Conservation (phyloP, 345 rosid genomes). For the Lenwebbia sp. region DNA sequence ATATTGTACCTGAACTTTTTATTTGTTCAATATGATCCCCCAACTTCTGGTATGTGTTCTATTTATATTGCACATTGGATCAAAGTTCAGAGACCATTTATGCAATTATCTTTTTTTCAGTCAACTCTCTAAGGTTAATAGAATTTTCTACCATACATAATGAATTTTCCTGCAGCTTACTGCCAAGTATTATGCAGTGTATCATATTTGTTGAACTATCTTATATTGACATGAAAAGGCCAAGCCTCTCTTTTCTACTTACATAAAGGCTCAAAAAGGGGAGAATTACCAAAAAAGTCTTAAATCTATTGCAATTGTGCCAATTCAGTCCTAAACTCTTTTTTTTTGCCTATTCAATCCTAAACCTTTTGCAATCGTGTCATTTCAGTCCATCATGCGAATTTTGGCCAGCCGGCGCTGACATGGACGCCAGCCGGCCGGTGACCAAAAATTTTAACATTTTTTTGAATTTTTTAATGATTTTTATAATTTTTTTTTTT, state of each 20-base stretch:
- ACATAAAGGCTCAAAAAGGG: neutral
- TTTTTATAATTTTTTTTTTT: too few species aligned
- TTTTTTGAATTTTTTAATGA: too few species aligned
- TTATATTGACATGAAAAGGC: neutral
- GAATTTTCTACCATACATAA: neutral
- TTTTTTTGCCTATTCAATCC: too few species aligned
- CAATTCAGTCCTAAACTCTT: too few species aligned
- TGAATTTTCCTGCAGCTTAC: neutral
- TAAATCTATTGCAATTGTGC: too few species aligned
- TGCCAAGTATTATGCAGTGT: neutral
- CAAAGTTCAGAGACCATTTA: neutral
- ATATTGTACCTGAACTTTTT: neutral
- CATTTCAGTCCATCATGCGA: too few species aligned
- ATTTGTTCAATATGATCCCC: neutral
- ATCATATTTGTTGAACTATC: neutral
- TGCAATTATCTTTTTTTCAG: neutral
- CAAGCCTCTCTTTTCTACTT: neutral
- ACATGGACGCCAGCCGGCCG: too few species aligned
- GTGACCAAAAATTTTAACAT: too few species aligned
- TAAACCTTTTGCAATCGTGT: too few species aligned
- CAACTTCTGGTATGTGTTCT: rapidly evolving
- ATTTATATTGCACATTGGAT: neutral
- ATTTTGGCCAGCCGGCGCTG: too few species aligned
- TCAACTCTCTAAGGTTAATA: neutral
- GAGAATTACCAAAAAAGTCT: too few species aligned